Conservation (phyloP, 108 stramenopile genomes). For the Pseudonitzschia multiseries region DNA sequence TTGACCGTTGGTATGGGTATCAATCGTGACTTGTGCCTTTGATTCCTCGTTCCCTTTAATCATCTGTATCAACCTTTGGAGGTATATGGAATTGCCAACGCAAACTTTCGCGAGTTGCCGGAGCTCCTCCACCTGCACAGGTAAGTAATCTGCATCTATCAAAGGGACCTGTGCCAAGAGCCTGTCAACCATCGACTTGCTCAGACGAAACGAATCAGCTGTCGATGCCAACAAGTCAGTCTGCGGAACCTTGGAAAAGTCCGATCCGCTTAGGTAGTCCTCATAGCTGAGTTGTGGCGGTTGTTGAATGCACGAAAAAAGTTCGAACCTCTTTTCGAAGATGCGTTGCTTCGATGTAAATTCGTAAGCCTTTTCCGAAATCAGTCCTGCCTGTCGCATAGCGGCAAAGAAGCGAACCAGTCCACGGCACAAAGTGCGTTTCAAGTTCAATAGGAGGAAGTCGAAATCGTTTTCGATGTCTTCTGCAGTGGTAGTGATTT, state of each 20-base stretch:
- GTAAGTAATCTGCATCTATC: slow-evolving; percentile 32
- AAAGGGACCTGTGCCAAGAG: slow-evolving; percentile 21
- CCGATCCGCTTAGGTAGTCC: slow-evolving; percentile 63
- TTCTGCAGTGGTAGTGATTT: slow-evolving; percentile 22
- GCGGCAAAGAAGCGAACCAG: slow-evolving; percentile 66
- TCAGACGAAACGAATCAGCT: slow-evolving; percentile 55
- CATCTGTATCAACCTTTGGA: slow-evolving; percentile 48
- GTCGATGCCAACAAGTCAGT: slow-evolving; percentile 57
- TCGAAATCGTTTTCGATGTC: slow-evolving; percentile 70
- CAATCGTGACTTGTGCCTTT: slow-evolving; percentile 38
- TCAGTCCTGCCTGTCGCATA: slow-evolving; percentile 59
- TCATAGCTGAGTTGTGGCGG: slow-evolving; percentile 68
- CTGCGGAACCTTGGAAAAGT: slow-evolving; percentile 49
- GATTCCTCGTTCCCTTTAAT: slow-evolving; percentile 6
- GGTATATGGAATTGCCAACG: slow-evolving; percentile 65
- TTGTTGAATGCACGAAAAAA: slow-evolving; percentile 56
- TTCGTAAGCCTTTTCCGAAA: slow-evolving; percentile 36
- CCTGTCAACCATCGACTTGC: slow-evolving; percentile 50
- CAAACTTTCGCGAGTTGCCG: slow-evolving; percentile 59
- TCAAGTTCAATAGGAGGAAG: slow-evolving; percentile 41
- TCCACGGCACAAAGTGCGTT: slow-evolving; percentile 69
- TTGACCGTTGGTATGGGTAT: slow-evolving; percentile 45
- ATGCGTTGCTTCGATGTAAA: slow-evolving; percentile 62
- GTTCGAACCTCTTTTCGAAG: slow-evolving; percentile 72
- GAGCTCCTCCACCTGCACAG: slow-evolving; percentile 51